Conservation (phyloP, 768 basidiomycete genomes). For the Nidula microcarpa region DNA sequence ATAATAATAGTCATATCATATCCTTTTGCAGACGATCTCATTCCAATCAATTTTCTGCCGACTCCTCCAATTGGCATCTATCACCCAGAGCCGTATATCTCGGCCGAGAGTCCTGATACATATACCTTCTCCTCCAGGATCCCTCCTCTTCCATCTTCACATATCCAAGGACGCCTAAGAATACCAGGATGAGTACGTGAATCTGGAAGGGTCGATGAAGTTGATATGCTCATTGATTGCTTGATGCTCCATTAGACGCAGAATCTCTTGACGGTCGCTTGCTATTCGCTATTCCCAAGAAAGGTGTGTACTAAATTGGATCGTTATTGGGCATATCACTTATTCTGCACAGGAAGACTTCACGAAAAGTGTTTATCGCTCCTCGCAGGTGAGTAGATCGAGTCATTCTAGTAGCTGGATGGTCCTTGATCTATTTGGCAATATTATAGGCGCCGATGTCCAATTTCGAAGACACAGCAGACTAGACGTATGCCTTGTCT, state of each 20-base stretch:
- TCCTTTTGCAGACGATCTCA: too few species aligned
- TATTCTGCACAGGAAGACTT: constrained; percentile 59
- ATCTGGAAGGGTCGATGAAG: not conserved
- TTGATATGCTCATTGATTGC: not conserved
- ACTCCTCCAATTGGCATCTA: too few species aligned
- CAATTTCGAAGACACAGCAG: constrained; percentile 86
- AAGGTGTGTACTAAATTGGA: constrained; percentile 51
- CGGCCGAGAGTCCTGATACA: too few species aligned
- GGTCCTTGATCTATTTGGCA: constrained; percentile 6
- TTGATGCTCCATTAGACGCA: constrained; percentile 38
- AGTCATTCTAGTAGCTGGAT: constrained; percentile 1
- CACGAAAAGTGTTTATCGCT: constrained; percentile 88
- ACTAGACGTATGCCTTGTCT: constrained; percentile 90
- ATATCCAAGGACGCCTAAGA: too few species aligned
- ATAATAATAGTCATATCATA: too few species aligned
- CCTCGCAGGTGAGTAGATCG: constrained; percentile 60
- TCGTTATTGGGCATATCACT: constrained; percentile 2
- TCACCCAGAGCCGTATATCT: too few species aligned
- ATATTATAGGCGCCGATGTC: constrained; percentile 80
- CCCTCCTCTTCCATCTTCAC: too few species aligned
- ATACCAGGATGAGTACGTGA: too few species aligned
- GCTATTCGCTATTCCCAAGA: constrained; percentile 96
- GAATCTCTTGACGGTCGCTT: constrained; percentile 81
- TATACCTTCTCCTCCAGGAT: too few species aligned
- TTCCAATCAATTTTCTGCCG: too few species aligned